Evolutionary conservation across 2,329 filamentous ascomycete genomes (phyloP).

Genomic region (Sarocladium brachiariae): DNA sequence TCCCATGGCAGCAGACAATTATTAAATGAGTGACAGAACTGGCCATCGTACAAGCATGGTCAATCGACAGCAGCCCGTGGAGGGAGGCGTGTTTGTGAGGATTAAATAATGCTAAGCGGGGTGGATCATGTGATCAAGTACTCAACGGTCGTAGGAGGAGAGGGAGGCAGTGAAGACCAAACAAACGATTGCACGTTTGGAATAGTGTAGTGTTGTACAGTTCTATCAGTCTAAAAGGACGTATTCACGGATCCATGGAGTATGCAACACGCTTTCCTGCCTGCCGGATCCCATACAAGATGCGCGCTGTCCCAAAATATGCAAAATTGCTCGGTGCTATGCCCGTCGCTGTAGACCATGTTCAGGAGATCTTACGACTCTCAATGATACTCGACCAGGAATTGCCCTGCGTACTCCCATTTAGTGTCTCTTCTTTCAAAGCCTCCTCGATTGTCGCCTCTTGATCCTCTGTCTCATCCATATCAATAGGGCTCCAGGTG

Average conservation of each 20-base stretch:
- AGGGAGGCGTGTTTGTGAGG: neutral
- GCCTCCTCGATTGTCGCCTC: too few relatives aligned
- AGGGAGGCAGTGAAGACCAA: too few relatives aligned
- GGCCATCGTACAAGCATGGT: neutral
- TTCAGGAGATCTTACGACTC: too few relatives aligned
- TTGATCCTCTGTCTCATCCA: too few relatives aligned
- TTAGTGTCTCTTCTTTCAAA: too few relatives aligned
- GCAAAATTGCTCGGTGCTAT: neutral
- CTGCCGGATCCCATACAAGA: neutral
- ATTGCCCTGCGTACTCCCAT: too few relatives aligned
- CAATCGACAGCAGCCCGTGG: too few relatives aligned
- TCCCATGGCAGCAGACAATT: slow-evolving; percentile 78
- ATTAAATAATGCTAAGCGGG: neutral
- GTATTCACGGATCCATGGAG: neutral
- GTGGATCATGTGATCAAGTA: slow-evolving; percentile 21
- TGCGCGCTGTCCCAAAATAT: neutral
- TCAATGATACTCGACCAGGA: too few relatives aligned
- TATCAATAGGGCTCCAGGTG: too few relatives aligned
- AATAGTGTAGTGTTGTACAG: neutral
- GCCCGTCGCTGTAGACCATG: too few relatives aligned
- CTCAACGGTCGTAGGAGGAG: too few relatives aligned
- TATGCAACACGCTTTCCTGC: neutral
- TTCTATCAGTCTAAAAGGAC: neutral
- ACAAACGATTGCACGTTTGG: too few relatives aligned
- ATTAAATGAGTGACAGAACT: slow-evolving; percentile 49